These are phyloP conservation scores for Phytophthora pseudosyringae DNA, from an alignment of 352 stramenopile genomes.

Conservation along the genomic window DNA sequence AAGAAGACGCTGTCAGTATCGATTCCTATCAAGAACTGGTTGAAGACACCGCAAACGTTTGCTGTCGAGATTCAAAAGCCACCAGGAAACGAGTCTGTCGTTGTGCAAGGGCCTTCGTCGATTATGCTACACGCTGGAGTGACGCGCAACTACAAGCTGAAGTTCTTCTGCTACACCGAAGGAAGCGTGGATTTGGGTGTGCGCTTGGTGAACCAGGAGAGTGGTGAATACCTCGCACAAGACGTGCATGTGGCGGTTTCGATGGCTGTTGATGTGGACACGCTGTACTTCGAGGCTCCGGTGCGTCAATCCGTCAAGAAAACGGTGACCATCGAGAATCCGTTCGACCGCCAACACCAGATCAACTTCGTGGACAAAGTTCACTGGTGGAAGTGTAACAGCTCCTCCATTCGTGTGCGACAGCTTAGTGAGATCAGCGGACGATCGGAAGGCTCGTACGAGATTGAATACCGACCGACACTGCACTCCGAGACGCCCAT, in stretches of 20 bases:
- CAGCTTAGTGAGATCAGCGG: constrained; percentile 75
- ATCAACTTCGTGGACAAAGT: constrained; percentile 69
- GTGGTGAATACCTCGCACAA: constrained; percentile 87
- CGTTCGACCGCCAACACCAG: constrained; percentile 55
- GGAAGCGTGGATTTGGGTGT: constrained; percentile 57
- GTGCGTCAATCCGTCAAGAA: constrained; percentile 86
- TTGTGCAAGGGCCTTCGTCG: constrained; percentile 71
- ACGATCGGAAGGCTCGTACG: constrained; percentile 83
- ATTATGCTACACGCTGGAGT: constrained; percentile 66
- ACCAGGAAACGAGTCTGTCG: constrained; percentile 43
- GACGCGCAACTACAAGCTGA: constrained; percentile 83
- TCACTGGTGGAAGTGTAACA: constrained; percentile 87
- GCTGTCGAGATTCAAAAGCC: constrained; percentile 69
- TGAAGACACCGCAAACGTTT: constrained; percentile 83
- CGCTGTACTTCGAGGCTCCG: constrained; percentile 79
- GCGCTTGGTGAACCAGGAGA: constrained; percentile 84
- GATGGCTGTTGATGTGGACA: constrained; percentile 73
- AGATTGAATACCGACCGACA: constrained; percentile 91
- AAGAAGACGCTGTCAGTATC: constrained; percentile 81
- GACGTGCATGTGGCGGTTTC: constrained; percentile 64
- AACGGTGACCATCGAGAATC: constrained; percentile 92
- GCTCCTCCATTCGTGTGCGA: constrained; percentile 68
- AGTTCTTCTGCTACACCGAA: constrained; percentile 91
- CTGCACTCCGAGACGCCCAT: constrained; percentile 48
- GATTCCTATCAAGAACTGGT: constrained; percentile 90